Conservation (phyloP, 805 yeast genomes). For the Kregervanrija fluxuum region DNA sequence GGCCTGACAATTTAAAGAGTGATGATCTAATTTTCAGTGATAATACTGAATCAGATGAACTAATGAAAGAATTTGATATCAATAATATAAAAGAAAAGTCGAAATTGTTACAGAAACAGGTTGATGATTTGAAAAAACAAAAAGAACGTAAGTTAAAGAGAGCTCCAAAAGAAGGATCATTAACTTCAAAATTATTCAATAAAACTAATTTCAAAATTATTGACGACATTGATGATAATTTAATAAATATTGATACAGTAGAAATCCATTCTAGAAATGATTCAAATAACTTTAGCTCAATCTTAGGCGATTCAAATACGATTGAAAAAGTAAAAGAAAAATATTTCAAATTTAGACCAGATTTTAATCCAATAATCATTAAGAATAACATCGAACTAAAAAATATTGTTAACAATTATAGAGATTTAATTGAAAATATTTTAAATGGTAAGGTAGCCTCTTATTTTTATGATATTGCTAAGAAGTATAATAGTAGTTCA, state of each 20-base stretch:
- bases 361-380: conserved; percentile 12
- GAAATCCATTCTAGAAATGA: no score
- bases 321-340: conserved; percentile 10
- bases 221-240: not conserved
- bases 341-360: conserved; percentile 7
- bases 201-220: no score
- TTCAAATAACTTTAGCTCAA: not conserved
- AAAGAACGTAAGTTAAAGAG: no score
- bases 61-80: conserved; percentile 6
- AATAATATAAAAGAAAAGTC: conserved; percentile 1
- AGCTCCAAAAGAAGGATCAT: no score
- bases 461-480: conserved; percentile 44
- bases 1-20: no score
- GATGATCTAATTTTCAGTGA: not conserved
- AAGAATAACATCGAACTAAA: conserved; percentile 6
- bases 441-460: conserved; percentile 38
- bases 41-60: not conserved
- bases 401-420: conserved; percentile 5
- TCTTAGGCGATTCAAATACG: conserved; percentile 4
- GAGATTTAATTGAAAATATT: conserved; percentile 13
- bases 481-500: conserved; percentile 31
- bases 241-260: not conserved
- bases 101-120: not conserved
- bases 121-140: not conserved
- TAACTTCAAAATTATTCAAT: no score